phyloP scores from a whole-genome alignment of 345 rosid genomes.

The Arabidopsis arenosa region DNA sequence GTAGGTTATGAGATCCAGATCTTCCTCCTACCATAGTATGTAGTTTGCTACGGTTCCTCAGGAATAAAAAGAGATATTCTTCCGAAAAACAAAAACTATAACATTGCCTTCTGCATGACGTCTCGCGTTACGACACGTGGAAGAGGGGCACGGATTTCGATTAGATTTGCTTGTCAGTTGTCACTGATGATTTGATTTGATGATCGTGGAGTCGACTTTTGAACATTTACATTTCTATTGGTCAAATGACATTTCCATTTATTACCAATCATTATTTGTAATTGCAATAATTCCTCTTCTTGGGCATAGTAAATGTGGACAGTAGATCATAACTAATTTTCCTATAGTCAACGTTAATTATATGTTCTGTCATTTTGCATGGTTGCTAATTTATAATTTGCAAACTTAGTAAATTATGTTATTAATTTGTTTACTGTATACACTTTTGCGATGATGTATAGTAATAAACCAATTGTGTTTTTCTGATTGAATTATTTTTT shows the following conservation, averaged over 20 bases:
- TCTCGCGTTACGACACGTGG: background rate
- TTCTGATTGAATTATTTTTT: too few species aligned
- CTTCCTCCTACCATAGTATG: slow-evolving; percentile 28
- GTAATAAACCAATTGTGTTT: too few species aligned
- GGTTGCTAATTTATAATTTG: too few species aligned
- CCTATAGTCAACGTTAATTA: too few species aligned
- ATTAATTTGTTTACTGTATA: too few species aligned
- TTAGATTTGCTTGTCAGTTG: background rate
- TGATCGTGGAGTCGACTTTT: background rate
- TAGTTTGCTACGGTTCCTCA: slow-evolving; percentile 9
- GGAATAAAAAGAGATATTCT: background rate
- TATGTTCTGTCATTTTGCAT: too few species aligned
- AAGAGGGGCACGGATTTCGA: background rate
- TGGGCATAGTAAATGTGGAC: too few species aligned
- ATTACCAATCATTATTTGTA: background rate
- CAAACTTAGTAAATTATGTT: too few species aligned
- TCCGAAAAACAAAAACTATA: background rate
- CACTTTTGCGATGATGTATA: too few species aligned
- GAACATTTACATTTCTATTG: background rate
- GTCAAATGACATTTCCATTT: background rate
- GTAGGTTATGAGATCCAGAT: slow-evolving; percentile 50
- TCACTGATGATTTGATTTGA: background rate
- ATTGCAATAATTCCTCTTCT: too few species aligned
- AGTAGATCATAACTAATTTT: too few species aligned
- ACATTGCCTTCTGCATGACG: background rate